phyloP scores from a whole-genome alignment of 768 basidiomycete species.

The Tulasnella sp. region DNA sequence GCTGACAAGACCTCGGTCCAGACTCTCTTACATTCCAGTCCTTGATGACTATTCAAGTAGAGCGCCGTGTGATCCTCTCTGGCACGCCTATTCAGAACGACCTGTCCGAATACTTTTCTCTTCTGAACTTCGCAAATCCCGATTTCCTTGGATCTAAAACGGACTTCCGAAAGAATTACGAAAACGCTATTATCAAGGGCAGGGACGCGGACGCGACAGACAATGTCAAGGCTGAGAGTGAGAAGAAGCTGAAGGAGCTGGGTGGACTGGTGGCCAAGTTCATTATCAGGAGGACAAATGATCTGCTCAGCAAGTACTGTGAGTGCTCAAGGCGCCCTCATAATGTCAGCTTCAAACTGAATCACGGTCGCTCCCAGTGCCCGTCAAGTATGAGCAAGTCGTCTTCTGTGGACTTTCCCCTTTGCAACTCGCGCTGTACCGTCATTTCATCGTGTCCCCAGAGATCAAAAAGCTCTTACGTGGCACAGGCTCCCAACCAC shows the following conservation, averaged over 20 bases:
- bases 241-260: slow-evolving; percentile 85
- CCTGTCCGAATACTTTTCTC: slow-evolving; percentile 86
- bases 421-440: slow-evolving; percentile 76
- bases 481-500: slow-evolving; percentile 81
- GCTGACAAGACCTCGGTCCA: slow-evolving; percentile 26
- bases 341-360: not conserved
- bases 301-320: slow-evolving; percentile 90
- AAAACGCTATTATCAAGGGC: slow-evolving; percentile 81
- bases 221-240: slow-evolving; percentile 62
- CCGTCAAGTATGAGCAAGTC: slow-evolving; percentile 97
- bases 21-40: slow-evolving; percentile 84
- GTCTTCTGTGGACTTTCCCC: slow-evolving; percentile 83
- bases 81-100: slow-evolving; percentile 96
- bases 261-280: slow-evolving; percentile 81
- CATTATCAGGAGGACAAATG: slow-evolving; percentile 90
- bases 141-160: slow-evolving; percentile 78
- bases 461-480: slow-evolving; percentile 85
- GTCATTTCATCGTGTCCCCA: slow-evolving; percentile 82
- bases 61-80: slow-evolving; percentile 83
- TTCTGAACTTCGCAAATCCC: slow-evolving; percentile 88
- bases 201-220: slow-evolving; percentile 81
- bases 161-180: slow-evolving; percentile 92
- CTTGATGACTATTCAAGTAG: slow-evolving; percentile 70
- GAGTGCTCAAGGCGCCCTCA: not conserved
- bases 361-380: slow-evolving; percentile 43